Evolutionary conservation across 352 stramenopile species (phyloP).

Genomic region (Phytophthora syringae): DNA sequence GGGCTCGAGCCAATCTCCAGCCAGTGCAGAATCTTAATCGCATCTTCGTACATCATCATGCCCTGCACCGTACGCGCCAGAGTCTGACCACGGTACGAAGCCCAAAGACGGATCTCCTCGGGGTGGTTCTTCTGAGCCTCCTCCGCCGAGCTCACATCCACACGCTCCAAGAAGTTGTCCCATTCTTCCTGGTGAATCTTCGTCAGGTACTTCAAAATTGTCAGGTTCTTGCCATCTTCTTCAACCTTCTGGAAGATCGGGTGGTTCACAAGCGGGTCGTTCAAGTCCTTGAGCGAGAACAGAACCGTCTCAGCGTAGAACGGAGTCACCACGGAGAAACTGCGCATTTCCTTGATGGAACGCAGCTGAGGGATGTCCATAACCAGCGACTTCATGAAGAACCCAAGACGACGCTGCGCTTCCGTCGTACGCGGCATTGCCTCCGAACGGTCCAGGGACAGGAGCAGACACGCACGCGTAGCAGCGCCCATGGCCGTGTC

Average conservation of each 20-base stretch:
- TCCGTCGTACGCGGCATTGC: conserved; percentile 71
- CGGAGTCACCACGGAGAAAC: conserved; percentile 85
- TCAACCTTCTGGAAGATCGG: conserved; percentile 87
- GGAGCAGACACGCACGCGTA: conserved; percentile 66
- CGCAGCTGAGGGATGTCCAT: conserved; percentile 87
- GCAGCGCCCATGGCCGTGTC: conserved; percentile 79
- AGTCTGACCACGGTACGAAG: conserved; percentile 83
- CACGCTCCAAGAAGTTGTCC: conserved; percentile 86
- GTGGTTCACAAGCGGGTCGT: conserved; percentile 85
- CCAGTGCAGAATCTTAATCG: conserved; percentile 89
- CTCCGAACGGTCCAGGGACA: conserved; percentile 71
- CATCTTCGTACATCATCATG: conserved; percentile 90
- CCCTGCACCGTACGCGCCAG: conserved; percentile 80
- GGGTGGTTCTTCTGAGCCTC: conserved; percentile 77
- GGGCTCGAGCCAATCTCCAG: conserved; percentile 80
- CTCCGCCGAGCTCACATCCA: conserved; percentile 76
- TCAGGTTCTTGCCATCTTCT: conserved; percentile 86
- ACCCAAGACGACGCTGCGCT: conserved; percentile 77
- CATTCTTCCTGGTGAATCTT: conserved; percentile 87
- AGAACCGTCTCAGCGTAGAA: conserved; percentile 87
- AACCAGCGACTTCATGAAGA: conserved; percentile 88
- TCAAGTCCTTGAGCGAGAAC: conserved; percentile 82
- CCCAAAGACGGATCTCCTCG: conserved; percentile 81
- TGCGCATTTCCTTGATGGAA: conserved; percentile 86
- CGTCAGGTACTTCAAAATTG: conserved; percentile 87